These are phyloP conservation scores for Coprinopsis cinerea DNA, from an alignment of 768 basidiomycete genomes.

Conservation along the genomic window DNA sequence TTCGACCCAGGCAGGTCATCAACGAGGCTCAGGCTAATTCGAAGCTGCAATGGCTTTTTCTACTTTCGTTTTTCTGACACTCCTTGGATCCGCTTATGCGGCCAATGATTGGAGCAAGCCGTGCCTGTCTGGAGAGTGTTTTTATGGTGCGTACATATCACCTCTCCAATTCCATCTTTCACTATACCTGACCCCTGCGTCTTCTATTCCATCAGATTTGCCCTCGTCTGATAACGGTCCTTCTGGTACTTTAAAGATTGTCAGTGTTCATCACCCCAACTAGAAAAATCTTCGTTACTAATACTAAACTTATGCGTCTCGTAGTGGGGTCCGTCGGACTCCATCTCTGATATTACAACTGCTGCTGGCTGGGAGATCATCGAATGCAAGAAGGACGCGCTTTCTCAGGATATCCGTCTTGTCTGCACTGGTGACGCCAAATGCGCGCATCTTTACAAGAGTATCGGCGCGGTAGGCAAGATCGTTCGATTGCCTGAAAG, in stretches of 20 bases:
- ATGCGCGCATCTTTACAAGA: constrained; percentile 17
- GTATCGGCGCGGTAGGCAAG: constrained; percentile 28
- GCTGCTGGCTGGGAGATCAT: constrained; percentile 37
- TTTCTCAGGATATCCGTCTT: constrained; percentile 28
- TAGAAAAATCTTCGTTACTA: too few relatives aligned
- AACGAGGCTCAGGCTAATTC: neutral
- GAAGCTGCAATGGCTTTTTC: neutral
- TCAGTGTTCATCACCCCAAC: neutral
- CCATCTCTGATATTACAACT: constrained; percentile 32
- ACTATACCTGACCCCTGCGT: neutral
- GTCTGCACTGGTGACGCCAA: constrained; percentile 26
- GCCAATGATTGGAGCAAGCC: constrained; percentile 16
- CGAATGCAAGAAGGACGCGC: constrained; percentile 25
- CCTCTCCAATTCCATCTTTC: neutral
- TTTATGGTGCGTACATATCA: constrained; percentile 10
- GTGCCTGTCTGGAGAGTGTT: constrained; percentile 13
- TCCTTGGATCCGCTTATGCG: constrained; percentile 2
- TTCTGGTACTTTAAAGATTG: constrained; percentile 13
- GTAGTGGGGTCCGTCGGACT: constrained; percentile 19
- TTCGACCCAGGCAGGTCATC: neutral
- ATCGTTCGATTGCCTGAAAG: constrained; percentile 30
- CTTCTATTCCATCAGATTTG: constrained; percentile 4
- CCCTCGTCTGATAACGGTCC: constrained; percentile 2
- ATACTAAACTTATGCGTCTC: neutral
- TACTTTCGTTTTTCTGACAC: constrained; percentile 1